These are phyloP conservation scores for Sordaria brevicollis DNA, from an alignment of 495 filamentous ascomycete species.

Conservation along the genomic window DNA sequence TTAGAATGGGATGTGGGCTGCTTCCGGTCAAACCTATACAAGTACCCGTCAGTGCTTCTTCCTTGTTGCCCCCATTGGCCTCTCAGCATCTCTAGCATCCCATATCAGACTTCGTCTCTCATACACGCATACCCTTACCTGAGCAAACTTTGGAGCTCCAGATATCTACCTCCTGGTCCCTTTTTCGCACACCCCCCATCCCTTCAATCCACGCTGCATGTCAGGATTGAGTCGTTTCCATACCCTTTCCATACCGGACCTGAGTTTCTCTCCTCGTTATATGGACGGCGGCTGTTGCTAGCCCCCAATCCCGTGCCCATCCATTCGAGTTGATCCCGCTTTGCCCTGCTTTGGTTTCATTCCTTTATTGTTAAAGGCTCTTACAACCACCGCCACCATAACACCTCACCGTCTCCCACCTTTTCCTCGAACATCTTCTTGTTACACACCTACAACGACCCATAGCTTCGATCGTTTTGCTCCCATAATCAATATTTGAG, in stretches of 20 bases:
- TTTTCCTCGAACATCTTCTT: slow-evolving; percentile 38
- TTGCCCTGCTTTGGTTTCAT: slow-evolving; percentile 13
- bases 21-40: slow-evolving; percentile 10
- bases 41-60: neutral
- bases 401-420: slow-evolving; percentile 12
- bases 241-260: neutral
- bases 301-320: slow-evolving; percentile 22
- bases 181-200: slow-evolving; percentile 7
- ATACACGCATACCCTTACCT: neutral
- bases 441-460: slow-evolving; percentile 26
- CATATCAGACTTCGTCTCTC: neutral
- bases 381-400: slow-evolving; percentile 3
- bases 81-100: neutral
- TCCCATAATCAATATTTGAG: neutral
- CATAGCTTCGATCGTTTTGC: slow-evolving; percentile 16
- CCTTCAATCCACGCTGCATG: slow-evolving; percentile 2
- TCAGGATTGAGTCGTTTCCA: slow-evolving; percentile 11
- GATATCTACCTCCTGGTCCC: neutral
- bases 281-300: slow-evolving; percentile 4
- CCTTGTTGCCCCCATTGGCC: neutral
- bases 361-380: slow-evolving; percentile 5
- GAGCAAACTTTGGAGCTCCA: neutral
- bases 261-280: neutral
- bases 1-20: slow-evolving; percentile 7
- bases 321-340: slow-evolving; percentile 23